Percentiles rank a stretch among this genome's conserved stretches.
phyloP scores from a whole-genome alignment of 1,284 basidiomycete genomes.

The Leccinum subrobustum region DNA sequence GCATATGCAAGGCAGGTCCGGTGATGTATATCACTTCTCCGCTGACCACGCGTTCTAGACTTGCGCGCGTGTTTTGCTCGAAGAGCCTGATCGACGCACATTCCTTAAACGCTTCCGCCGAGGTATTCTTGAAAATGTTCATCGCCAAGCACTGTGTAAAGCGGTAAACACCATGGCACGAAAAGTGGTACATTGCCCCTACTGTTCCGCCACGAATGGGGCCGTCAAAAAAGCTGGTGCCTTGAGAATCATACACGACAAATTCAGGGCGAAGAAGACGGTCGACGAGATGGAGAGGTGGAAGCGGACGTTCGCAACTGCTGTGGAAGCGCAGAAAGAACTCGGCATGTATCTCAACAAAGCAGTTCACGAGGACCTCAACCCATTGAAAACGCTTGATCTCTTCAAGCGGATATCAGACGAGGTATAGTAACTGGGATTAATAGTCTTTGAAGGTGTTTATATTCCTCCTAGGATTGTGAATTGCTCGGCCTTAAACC shows the following conservation, averaged over 20 bases:
- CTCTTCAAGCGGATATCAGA: constrained; percentile 92
- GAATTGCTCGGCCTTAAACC: constrained; percentile 93
- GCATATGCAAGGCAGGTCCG: constrained; percentile 85
- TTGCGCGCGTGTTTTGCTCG: constrained; percentile 92
- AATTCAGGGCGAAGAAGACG: constrained; percentile 94
- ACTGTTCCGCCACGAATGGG: constrained; percentile 93
- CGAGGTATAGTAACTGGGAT: constrained; percentile 54
- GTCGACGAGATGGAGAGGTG: constrained; percentile 87
- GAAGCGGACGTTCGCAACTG: constrained; percentile 81
- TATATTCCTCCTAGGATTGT: constrained; percentile 65
- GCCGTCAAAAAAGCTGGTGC: constrained; percentile 96
- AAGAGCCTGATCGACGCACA: constrained; percentile 81
- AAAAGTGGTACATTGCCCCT: constrained; percentile 90
- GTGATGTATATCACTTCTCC: too few species aligned
- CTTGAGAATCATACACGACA: constrained; percentile 96
- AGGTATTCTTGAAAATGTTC: constrained; percentile 91
- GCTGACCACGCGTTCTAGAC: constrained; percentile 51
- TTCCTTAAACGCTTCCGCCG: constrained; percentile 90
- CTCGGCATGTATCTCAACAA: constrained; percentile 85
- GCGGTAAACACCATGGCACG: constrained; percentile 88
- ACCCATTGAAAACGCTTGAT: constrained; percentile 92
- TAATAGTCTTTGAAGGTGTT: neutral
- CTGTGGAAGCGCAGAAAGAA: constrained; percentile 87
- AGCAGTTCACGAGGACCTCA: constrained; percentile 90
- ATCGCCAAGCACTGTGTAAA: constrained; percentile 84